Evolutionary conservation across 768 basidiomycete genomes (phyloP).

Genomic region (Nidularia pulvinata): DNA sequence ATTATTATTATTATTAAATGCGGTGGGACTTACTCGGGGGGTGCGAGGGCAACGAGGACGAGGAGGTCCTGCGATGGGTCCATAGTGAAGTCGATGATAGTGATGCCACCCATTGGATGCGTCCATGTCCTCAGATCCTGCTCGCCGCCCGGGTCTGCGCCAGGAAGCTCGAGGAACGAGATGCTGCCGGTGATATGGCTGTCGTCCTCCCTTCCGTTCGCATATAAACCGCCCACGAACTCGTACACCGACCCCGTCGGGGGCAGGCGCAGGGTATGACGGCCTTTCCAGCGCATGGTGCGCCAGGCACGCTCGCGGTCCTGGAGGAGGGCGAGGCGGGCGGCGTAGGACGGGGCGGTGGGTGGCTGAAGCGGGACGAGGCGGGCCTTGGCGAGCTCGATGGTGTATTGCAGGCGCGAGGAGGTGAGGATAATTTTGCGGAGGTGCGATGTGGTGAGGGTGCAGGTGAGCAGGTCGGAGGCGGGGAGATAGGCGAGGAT

Average conservation of each 20-base stretch:
- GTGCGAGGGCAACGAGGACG: constrained; percentile 43
- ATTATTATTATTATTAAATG: constrained; percentile 1
- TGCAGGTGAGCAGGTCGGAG: constrained; percentile 30
- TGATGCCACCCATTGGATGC: constrained; percentile 37
- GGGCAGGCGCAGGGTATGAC: constrained; percentile 33
- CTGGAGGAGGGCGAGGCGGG: constrained; percentile 37
- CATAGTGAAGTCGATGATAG: constrained; percentile 57
- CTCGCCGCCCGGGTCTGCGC: constrained; percentile 12
- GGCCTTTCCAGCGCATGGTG: constrained; percentile 33
- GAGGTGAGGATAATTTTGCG: constrained; percentile 34
- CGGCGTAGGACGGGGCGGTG: constrained; percentile 27
- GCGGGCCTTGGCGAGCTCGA: constrained; percentile 46
- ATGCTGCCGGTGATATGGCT: constrained; percentile 39
- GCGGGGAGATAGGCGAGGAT: constrained; percentile 30
- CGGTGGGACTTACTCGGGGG: constrained; percentile 33
- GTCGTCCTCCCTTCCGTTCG: constrained; percentile 44
- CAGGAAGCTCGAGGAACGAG: constrained; percentile 50
- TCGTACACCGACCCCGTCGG: constrained; percentile 49
- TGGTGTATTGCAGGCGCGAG: constrained; percentile 44
- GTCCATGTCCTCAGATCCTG: constrained; percentile 35
- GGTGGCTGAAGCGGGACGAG: constrained; percentile 35
- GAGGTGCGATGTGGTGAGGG: constrained; percentile 32
- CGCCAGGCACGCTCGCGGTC: constrained; percentile 50
- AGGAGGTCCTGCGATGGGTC: constrained; percentile 55
- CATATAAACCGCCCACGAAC: constrained; percentile 50